phyloP scores from a whole-genome alignment of 805 yeast genomes.

The Hanseniaspora nectarophila region DNA sequence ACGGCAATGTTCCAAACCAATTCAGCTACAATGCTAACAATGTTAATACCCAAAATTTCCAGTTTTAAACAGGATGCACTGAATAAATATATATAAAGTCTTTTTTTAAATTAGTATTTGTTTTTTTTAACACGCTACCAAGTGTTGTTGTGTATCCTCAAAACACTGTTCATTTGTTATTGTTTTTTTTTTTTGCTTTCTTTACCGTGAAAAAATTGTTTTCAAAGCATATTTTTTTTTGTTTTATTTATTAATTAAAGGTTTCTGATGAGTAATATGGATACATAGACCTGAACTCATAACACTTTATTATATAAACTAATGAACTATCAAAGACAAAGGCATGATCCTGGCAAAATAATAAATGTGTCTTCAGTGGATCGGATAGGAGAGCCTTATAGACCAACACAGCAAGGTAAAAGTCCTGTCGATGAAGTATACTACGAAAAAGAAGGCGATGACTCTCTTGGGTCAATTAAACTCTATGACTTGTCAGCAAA shows the following conservation, averaged over 20 bases:
- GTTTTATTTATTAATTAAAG: background rate
- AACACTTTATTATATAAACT: too few species aligned
- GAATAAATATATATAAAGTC: background rate
- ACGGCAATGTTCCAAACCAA: slow-evolving; percentile 55
- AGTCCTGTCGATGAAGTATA: background rate
- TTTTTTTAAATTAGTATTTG: background rate
- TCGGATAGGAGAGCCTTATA: slow-evolving; percentile 9
- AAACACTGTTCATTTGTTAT: background rate
- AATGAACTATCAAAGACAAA: background rate
- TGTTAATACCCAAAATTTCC: slow-evolving; percentile 33
- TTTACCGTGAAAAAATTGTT: background rate
- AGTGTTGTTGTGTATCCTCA: background rate
- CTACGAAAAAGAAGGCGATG: background rate
- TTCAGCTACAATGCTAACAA: slow-evolving; percentile 75
- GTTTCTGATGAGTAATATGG: background rate
- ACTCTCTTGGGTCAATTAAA: background rate
- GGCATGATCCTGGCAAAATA: background rate
- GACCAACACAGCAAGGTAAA: background rate
- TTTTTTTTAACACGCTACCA: background rate
- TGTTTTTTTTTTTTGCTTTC: background rate
- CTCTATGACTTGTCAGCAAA: background rate
- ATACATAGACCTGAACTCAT: too few species aligned
- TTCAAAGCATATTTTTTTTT: background rate
- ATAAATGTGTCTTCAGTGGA: background rate
- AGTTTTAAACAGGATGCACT: slow-evolving; percentile 22